Evolutionary conservation across 495 filamentous ascomycete species (phyloP).

Genomic region (Entonaema liquescens): DNA sequence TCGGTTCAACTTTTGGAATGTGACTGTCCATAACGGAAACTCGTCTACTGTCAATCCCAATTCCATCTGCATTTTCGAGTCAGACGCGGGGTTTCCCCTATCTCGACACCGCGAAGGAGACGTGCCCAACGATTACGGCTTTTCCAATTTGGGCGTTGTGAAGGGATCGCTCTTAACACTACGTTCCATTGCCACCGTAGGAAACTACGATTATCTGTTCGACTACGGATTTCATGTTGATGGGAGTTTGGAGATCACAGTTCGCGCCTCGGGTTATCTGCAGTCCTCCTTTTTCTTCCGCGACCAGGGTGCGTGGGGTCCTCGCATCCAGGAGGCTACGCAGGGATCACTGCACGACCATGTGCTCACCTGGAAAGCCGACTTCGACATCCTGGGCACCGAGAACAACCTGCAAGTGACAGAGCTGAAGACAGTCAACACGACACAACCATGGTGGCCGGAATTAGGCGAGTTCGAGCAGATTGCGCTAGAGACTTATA

Average conservation of each 20-base stretch:
- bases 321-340: slow-evolving; percentile 57
- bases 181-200: slow-evolving; percentile 58
- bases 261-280: slow-evolving; percentile 67
- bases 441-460: slow-evolving; percentile 60
- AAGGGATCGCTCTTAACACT: slow-evolving; percentile 58
- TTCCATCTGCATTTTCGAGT: slow-evolving; percentile 63
- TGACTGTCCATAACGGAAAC: slow-evolving; percentile 47
- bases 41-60: slow-evolving; percentile 49
- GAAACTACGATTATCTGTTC: slow-evolving; percentile 63
- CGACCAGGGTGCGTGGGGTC: slow-evolving; percentile 56
- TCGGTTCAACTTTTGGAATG: slow-evolving; percentile 59
- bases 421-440: slow-evolving; percentile 51
- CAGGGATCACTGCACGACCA: slow-evolving; percentile 62
- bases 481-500: slow-evolving; percentile 54
- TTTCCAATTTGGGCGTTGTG: slow-evolving; percentile 50
- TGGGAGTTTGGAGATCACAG: slow-evolving; percentile 62
- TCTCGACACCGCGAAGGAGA: slow-evolving; percentile 55
- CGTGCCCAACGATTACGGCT: slow-evolving; percentile 46
- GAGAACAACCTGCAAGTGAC: slow-evolving; percentile 58
- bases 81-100: slow-evolving; percentile 57
- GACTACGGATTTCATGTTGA: slow-evolving; percentile 65
- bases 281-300: slow-evolving; percentile 61
- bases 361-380: slow-evolving; percentile 62
- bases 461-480: slow-evolving; percentile 57
- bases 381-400: slow-evolving; percentile 62